Conservation (phyloP, 306 rosid genomes). For the Cajanus cajan region DNA sequence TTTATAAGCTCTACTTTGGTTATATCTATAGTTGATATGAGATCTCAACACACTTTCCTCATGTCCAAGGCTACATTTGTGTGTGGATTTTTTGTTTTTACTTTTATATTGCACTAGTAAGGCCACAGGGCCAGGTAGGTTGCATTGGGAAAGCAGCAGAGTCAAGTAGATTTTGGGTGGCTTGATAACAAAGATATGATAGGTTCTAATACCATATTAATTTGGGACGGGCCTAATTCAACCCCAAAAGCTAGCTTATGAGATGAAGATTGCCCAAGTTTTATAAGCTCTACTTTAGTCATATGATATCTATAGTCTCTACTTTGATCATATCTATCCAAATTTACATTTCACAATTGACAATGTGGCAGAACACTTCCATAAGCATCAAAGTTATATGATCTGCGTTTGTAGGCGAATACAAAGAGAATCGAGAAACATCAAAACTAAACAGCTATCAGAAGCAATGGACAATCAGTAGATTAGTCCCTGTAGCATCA, state of each 20-base stretch:
- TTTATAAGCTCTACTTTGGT: neutral
- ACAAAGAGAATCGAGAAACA: slow-evolving; percentile 8
- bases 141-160: no score
- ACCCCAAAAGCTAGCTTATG: neutral
- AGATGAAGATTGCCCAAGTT: neutral
- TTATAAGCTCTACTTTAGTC: neutral
- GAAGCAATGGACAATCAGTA: slow-evolving; percentile 3
- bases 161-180: no score
- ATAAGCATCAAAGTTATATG: neutral
- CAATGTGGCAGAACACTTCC: neutral
- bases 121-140: no score
- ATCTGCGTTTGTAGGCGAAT: neutral
- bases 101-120: no score
- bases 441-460: neutral
- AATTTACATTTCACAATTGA: neutral
- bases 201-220: neutral
- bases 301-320: no score
- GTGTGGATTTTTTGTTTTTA: no score
- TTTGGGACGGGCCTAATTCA: neutral
- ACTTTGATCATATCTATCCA: neutral
- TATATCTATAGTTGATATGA: no score
- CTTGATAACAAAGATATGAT: no score
- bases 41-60: no score
- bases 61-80: no score
- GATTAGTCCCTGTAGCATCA: neutral